Evolutionary conservation across 1,284 basidiomycete genomes (phyloP).

Genomic region (Pyrrhoderma noxium): DNA sequence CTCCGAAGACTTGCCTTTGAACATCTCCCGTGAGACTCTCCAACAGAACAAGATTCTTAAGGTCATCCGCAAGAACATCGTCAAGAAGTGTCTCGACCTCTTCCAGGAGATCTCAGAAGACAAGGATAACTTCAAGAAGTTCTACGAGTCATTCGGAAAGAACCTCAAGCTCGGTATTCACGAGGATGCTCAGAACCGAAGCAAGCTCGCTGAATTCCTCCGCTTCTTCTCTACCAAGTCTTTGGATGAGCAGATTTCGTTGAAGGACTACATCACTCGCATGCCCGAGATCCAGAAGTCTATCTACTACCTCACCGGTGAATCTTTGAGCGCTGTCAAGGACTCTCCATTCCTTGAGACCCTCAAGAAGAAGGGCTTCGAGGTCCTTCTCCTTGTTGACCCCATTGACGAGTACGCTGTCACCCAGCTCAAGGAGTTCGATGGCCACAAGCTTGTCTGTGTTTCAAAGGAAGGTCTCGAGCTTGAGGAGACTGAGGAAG

Average conservation of each 20-base stretch:
- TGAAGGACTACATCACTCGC: conserved; percentile 99
- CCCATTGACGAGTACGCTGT: conserved; percentile 98
- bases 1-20: conserved; percentile 98
- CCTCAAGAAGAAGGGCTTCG: conserved; percentile 99
- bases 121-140: conserved; percentile 99
- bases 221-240: conserved; percentile 99
- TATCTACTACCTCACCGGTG: conserved; percentile 99
- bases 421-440: conserved; percentile 99
- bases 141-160: conserved; percentile 95
- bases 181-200: conserved; percentile 98
- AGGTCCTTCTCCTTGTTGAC: conserved; percentile 96
- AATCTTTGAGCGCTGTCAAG: conserved; percentile 85
- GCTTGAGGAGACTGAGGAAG: conserved; percentile 97
- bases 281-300: conserved; percentile 99
- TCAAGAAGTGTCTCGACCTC: conserved; percentile 97
- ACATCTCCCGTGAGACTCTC: conserved; percentile 99
- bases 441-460: conserved; percentile 96
- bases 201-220: conserved; percentile 99
- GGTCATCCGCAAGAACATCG: conserved; percentile 97
- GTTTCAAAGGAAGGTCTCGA: conserved; percentile 99
- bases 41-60: conserved; percentile 99
- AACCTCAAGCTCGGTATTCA: conserved; percentile 99
- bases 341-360: conserved; percentile 99
- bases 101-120: conserved; percentile 97
- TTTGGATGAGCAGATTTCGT: conserved; percentile 84